Evolutionary conservation across 2,329 filamentous ascomycete species (phyloP).

Genomic region (Aspergillus ruber): DNA sequence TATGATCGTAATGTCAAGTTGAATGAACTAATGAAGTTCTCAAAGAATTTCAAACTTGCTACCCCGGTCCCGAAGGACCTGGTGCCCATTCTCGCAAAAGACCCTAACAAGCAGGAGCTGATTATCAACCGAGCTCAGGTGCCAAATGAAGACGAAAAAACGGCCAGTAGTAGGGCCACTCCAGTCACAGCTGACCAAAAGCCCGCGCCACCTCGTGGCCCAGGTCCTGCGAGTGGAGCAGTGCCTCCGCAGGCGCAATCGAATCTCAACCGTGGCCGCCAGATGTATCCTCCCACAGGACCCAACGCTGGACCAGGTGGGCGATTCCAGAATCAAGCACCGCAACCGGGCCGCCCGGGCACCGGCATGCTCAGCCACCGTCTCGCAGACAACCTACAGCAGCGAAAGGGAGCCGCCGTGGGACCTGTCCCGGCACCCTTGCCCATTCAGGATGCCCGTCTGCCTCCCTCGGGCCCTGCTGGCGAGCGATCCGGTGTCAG

Average conservation of each 20-base stretch:
- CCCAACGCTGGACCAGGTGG: conserved; percentile 38
- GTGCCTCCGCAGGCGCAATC: conserved; percentile 32
- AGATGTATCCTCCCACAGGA: conserved; percentile 41
- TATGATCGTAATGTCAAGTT: conserved; percentile 86
- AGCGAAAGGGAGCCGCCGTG: conserved; percentile 41
- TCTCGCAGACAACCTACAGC: conserved; percentile 47
- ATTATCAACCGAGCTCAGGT: conserved; percentile 83
- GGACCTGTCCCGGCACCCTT: conserved; percentile 47
- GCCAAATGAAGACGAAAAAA: conserved; percentile 56
- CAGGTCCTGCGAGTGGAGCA: conserved; percentile 40
- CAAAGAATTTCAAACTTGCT: conserved; percentile 84
- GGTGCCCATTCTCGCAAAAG: conserved; percentile 92
- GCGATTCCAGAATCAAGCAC: conserved; percentile 37
- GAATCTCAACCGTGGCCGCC: conserved; percentile 41
- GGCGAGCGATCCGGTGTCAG: conserved; percentile 46
- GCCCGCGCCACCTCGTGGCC: conserved; percentile 36
- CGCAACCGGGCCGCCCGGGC: conserved; percentile 35
- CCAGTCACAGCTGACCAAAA: conserved; percentile 47
- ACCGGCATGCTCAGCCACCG: conserved; percentile 46
- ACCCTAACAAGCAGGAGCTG: conserved; percentile 86
- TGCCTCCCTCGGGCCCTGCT: conserved; percentile 68
- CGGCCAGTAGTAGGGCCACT: conserved; percentile 37
- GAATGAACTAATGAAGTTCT: conserved; percentile 92
- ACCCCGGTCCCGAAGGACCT: conserved; percentile 88
- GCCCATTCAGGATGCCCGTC: conserved; percentile 59